Base-by-base conservation (phyloP, 495 filamentous ascomycete species). In the Annulohypoxylon bovei region DNA sequence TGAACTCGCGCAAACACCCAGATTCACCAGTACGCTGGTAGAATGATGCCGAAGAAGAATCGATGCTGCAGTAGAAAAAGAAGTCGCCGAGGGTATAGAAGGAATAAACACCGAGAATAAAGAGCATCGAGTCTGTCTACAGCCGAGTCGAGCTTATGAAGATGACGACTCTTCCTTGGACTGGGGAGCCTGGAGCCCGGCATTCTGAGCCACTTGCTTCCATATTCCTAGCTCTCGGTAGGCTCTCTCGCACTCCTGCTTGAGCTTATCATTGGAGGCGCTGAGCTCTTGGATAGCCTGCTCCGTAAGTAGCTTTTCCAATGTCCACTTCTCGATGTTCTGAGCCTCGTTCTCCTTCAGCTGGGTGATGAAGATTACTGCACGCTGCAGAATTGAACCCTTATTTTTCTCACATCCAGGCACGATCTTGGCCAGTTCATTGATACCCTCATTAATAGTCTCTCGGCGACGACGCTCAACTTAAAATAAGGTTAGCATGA, bases 321-420 rank as follows among this genome's bases (percentile, higher is more conserved):
- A 85, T 18, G 97, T 97, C 92, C 95, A 99, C 77, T 97, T 96
- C 78, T 97, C 94, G 62, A 94, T 93, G 76, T 97, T 97, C 55
- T 91, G 88, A 18, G 90, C 88, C 81, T 98, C 96, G 70, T 97
- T 96, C 71, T 97, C 93, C 76, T 96, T 97, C 16, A 99, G 84
- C 75, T 97, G 93, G 7, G 88, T 91, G 77, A 99, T 99, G 81
- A 96, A 98, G 65, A 92, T 86, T 20, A 98, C 95, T 0, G 95
- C 95, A 7, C 95, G 92, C 75, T 97, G 93, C 35, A 99, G 83
- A 61, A 99, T 98, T 1, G 94, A 95, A 4, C 95, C 95, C 80
- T 99, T 99, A 81, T 99, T 99, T 85, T 98, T 99, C 79, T 99
- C 95, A 75, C 95, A 99, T 35, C 94, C 94, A 2, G 95, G 95